Evolutionary conservation across 176 grass and related monocot species (phyloP).

Genomic region (Lolium rigidum): DNA sequence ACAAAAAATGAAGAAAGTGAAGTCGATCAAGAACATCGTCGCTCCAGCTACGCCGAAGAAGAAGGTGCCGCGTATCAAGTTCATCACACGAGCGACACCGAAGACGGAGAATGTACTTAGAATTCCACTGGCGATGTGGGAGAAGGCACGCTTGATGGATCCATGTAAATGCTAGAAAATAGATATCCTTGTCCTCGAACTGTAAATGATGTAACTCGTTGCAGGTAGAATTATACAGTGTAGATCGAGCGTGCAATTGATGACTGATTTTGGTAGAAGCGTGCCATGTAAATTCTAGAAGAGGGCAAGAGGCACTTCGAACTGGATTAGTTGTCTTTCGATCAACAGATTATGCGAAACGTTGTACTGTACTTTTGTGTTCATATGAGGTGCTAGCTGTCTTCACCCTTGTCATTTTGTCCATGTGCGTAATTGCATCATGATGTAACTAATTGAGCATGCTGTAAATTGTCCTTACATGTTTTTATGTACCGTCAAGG

Average conservation of each 20-base stretch:
- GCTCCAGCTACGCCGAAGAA: neutral
- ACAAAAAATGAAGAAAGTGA: neutral
- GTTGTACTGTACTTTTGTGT: too few species aligned
- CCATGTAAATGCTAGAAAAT: constrained; percentile 3
- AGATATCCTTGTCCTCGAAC: neutral
- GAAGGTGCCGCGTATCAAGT: neutral
- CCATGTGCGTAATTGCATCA: too few species aligned
- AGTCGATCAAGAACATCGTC: neutral
- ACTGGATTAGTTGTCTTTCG: too few species aligned
- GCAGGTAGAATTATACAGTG: neutral
- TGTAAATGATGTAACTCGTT: constrained; percentile 6
- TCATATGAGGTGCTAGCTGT: too few species aligned
- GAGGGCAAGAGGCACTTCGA: too few species aligned
- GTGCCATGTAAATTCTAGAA: too few species aligned
- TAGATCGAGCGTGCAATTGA: neutral
- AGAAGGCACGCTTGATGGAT: neutral
- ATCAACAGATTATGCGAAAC: too few species aligned
- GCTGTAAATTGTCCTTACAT: too few species aligned
- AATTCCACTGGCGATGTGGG: neutral
- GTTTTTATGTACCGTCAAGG: too few species aligned
- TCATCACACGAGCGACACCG: neutral
- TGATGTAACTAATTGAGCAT: too few species aligned
- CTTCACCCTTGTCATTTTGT: too few species aligned
- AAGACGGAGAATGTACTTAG: neutral
- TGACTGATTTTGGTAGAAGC: too few species aligned